phyloP scores from a whole-genome alignment of 805 yeast genomes.

The Saitoella complicata region DNA sequence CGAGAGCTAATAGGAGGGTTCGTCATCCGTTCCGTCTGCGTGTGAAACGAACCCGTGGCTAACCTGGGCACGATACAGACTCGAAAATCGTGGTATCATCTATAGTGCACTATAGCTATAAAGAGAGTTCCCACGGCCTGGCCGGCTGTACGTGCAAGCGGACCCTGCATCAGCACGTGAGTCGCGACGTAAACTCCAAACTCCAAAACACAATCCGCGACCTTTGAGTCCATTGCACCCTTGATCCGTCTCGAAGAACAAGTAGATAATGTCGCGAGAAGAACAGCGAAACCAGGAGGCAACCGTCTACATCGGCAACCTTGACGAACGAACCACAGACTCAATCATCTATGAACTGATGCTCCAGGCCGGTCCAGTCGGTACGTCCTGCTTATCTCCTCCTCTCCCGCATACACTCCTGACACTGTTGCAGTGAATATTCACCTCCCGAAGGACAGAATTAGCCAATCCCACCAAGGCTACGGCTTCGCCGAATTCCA shows the following conservation, averaged over 20 bases:
- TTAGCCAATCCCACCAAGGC: constrained; percentile 60
- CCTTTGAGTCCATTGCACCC: constrained; percentile 16
- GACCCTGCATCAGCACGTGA: too few species aligned
- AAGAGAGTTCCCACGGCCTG: too few species aligned
- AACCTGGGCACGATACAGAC: not conserved
- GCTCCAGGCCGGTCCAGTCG: constrained; percentile 68
- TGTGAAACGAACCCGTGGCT: too few species aligned
- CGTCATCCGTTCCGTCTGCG: too few species aligned
- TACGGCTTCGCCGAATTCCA: constrained; percentile 72
- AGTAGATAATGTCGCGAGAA: not conserved
- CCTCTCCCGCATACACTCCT: not conserved
- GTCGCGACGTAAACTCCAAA: constrained; percentile 3
- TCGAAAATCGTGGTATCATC: not conserved
- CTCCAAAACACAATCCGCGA: too few species aligned
- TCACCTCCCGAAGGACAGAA: constrained; percentile 64
- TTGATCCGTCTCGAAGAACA: constrained; percentile 11
- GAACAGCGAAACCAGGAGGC: constrained; percentile 33
- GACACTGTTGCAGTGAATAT: constrained; percentile 25
- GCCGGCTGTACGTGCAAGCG: too few species aligned
- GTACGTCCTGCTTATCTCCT: not conserved
- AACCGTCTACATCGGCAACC: constrained; percentile 65
- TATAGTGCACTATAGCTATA: constrained; percentile 1
- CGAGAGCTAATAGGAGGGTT: too few species aligned
- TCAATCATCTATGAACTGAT: constrained; percentile 62
- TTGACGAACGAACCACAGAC: constrained; percentile 63